Conservation (phyloP, 2,329 filamentous ascomycete species). For the Ceratocystis alfenasii region DNA sequence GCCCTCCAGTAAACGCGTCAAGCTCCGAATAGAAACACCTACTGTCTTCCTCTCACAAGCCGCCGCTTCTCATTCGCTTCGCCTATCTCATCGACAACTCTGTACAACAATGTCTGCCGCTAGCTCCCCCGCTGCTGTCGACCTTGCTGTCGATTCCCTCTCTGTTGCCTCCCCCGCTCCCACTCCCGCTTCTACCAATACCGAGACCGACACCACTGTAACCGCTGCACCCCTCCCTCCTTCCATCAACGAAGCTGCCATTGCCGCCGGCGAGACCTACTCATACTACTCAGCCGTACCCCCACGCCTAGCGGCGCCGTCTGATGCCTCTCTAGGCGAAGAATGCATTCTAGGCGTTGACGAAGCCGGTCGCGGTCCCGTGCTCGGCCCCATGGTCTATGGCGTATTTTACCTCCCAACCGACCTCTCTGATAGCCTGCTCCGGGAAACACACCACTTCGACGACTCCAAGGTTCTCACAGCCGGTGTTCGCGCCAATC, state of each 20-base stretch:
- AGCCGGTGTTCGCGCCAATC: slow-evolving; percentile 58
- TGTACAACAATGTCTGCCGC: not conserved
- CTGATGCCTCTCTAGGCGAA: slow-evolving; percentile 26
- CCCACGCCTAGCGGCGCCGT: slow-evolving; percentile 40
- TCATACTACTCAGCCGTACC: slow-evolving; percentile 61
- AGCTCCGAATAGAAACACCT: not conserved
- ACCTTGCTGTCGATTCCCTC: slow-evolving; percentile 22
- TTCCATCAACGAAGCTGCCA: slow-evolving; percentile 46
- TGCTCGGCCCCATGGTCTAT: slow-evolving; percentile 73
- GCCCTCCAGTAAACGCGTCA: not conserved
- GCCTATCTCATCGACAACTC: too few relatives aligned
- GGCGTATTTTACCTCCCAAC: slow-evolving; percentile 64
- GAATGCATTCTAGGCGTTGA: slow-evolving; percentile 79
- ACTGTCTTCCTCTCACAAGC: not conserved
- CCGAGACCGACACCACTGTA: slow-evolving; percentile 16
- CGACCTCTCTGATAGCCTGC: slow-evolving; percentile 55
- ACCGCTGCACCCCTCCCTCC: slow-evolving; percentile 50
- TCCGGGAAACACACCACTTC: slow-evolving; percentile 71
- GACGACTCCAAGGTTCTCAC: slow-evolving; percentile 92
- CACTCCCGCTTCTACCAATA: not conserved
- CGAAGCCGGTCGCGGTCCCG: slow-evolving; percentile 85
- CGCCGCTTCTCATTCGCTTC: not conserved
- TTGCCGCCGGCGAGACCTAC: slow-evolving; percentile 57
- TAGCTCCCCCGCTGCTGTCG: not conserved
- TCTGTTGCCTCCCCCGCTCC: not conserved